Percentiles rank a stretch among this genome's conserved stretches.
Evolutionary conservation across 2,329 filamentous ascomycete genomes (phyloP).

Genomic region (Fusarium veterinarium): DNA sequence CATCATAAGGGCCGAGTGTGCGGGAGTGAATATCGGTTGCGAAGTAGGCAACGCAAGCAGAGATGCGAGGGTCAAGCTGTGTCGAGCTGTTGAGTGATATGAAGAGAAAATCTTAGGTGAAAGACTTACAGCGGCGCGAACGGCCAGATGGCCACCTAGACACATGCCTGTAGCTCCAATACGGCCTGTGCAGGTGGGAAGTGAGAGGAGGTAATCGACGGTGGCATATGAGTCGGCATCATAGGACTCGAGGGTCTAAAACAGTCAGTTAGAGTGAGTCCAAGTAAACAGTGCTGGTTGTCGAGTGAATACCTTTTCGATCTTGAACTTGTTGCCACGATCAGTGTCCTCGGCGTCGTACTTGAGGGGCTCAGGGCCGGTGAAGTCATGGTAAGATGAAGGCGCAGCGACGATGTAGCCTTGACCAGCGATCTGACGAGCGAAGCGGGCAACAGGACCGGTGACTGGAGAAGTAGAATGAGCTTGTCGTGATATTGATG

Average conservation of each 20-base stretch:
- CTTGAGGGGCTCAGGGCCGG: constrained; percentile 81
- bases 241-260: constrained; percentile 82
- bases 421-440: constrained; percentile 89
- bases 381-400: constrained; percentile 94
- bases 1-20: constrained; percentile 73
- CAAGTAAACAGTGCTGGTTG: background rate
- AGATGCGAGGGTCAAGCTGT: constrained; percentile 78
- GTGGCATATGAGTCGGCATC: constrained; percentile 79
- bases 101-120: background rate
- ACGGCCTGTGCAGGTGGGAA: constrained; percentile 82
- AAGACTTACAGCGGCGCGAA: constrained; percentile 64
- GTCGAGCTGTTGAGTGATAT: background rate
- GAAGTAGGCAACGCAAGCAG: constrained; percentile 87
- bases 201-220: constrained; percentile 75
- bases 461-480: constrained; percentile 69
- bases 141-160: constrained; percentile 86
- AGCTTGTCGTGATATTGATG: background rate
- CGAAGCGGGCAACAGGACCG: constrained; percentile 88
- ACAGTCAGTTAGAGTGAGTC: background rate
- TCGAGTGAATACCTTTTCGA: constrained; percentile 72
- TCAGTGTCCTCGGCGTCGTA: constrained; percentile 93
- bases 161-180: constrained; percentile 91
- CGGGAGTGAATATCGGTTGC: constrained; percentile 89
- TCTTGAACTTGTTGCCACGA: constrained; percentile 86
- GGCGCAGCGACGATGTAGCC: constrained; percentile 94